Conservation (phyloP, 179 eudicot species). For the Corrigiola litoralis region DNA sequence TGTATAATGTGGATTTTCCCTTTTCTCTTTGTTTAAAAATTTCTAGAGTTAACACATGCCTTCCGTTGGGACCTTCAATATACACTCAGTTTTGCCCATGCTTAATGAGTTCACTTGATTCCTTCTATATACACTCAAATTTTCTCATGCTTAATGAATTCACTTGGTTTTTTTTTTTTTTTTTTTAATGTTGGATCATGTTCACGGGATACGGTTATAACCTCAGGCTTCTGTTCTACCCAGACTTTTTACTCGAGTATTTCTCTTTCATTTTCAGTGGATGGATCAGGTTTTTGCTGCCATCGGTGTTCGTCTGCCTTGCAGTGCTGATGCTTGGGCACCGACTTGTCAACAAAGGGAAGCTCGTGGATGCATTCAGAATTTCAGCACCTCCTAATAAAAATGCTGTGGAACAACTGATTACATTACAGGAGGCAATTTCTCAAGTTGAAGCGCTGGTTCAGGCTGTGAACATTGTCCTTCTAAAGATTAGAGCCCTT, state of each 20-base stretch:
- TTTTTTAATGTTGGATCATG: not conserved
- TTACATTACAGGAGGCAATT: conserved; percentile 71
- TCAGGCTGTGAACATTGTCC: conserved; percentile 60
- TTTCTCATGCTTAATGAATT: too few relatives aligned
- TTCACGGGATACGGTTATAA: not conserved
- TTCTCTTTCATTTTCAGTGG: conserved; percentile 45
- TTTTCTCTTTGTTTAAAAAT: too few relatives aligned
- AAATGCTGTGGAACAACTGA: conserved; percentile 81
- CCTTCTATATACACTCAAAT: too few relatives aligned
- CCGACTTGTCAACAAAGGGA: conserved; percentile 43
- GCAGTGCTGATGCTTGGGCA: conserved; percentile 66
- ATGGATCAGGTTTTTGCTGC: conserved; percentile 53
- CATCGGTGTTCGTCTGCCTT: conserved; percentile 44
- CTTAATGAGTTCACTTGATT: too few relatives aligned
- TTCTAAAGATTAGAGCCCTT: conserved; percentile 70
- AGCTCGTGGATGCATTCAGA: conserved; percentile 52
- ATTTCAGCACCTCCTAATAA: conserved; percentile 57
- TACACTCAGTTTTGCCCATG: too few relatives aligned
- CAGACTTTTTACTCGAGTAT: not conserved
- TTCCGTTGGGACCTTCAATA: too few relatives aligned
- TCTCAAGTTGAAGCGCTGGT: conserved; percentile 63
- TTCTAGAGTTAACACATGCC: too few relatives aligned
- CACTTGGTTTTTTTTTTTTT: too few relatives aligned
- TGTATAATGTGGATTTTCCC: too few relatives aligned
- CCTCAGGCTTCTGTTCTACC: not conserved